phyloP scores from a whole-genome alignment of 169 alveolate species.

The Plasmodium relictum region DNA sequence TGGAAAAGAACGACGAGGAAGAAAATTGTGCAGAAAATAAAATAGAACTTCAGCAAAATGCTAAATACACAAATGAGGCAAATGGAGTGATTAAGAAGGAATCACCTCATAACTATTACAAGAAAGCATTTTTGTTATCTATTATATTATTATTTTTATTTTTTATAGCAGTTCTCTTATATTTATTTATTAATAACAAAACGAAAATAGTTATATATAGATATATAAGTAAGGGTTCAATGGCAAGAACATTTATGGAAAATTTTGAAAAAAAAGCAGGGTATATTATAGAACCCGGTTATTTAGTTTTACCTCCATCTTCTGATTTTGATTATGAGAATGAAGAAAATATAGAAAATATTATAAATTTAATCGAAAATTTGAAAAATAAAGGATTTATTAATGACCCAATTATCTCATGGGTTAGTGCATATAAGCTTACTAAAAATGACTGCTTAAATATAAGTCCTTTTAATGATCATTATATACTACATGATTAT shows the following conservation, averaged over 20 bases:
- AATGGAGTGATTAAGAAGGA: too few species aligned
- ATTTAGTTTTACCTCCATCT: slow-evolving; percentile 47
- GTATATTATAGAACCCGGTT: slow-evolving; percentile 50
- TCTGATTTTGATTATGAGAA: slow-evolving; percentile 28
- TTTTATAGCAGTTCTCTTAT: slow-evolving; percentile 15
- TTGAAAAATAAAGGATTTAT: slow-evolving; percentile 40
- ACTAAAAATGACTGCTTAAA: slow-evolving; percentile 36
- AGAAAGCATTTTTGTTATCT: slow-evolving; percentile 1
- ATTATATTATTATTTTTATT: slow-evolving; percentile 5
- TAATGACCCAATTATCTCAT: slow-evolving; percentile 58
- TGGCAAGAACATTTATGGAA: background rate
- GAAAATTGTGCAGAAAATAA: background rate
- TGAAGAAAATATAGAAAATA: slow-evolving; percentile 29
- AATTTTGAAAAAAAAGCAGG: slow-evolving; percentile 60
- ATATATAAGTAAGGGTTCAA: slow-evolving; percentile 30
- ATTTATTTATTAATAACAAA: slow-evolving; percentile 14
- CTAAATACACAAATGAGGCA: too few species aligned
- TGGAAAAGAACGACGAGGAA: background rate
- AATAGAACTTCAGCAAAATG: background rate
- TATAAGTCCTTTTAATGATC: slow-evolving; percentile 9
- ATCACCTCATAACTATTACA: background rate
- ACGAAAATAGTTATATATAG: slow-evolving; percentile 7
- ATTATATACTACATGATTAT: slow-evolving; percentile 14
- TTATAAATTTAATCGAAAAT: slow-evolving; percentile 35
- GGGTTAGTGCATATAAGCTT: slow-evolving; percentile 49